Evolutionary conservation across 768 basidiomycete species (phyloP).

Genomic region (Rhodotorula kratochvilovae): DNA sequence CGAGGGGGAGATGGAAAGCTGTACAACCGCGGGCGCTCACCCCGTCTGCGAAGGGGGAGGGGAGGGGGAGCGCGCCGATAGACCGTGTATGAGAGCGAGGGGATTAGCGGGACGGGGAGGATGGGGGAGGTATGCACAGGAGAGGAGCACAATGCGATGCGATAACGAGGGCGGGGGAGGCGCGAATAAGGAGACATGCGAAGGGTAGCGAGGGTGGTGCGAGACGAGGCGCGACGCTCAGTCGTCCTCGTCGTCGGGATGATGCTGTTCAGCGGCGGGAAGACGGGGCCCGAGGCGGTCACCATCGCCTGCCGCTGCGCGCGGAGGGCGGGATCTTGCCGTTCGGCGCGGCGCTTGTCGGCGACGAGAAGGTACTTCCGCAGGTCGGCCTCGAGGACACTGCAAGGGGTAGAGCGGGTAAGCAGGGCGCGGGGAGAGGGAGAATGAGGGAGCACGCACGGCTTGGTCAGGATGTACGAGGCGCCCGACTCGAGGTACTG

Average conservation of each 20-base stretch:
- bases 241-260: conserved; percentile 1
- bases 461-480: conserved; percentile 43
- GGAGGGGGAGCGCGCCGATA: not conserved
- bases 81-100: not conserved
- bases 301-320: conserved; percentile 12
- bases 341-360: conserved; percentile 30
- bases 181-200: not conserved
- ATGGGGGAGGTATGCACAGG: not conserved
- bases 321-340: conserved; percentile 12
- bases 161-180: not conserved
- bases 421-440: not conserved
- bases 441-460: conserved; percentile 3
- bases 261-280: conserved; percentile 1
- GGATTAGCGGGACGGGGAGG: not conserved
- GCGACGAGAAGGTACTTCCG: conserved; percentile 33
- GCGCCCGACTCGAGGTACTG: conserved; percentile 44
- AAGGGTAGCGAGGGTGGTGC: not conserved
- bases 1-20: not conserved
- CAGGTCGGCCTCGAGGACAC: conserved; percentile 34
- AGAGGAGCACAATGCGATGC: not conserved
- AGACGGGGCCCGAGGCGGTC: not conserved
- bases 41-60: no score
- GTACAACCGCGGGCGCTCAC: not conserved
- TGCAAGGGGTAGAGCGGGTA: not conserved
- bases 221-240: not conserved